These are phyloP conservation scores for Venturia effusa DNA, from an alignment of 2,329 filamentous ascomycete genomes.

Conservation along the genomic window DNA sequence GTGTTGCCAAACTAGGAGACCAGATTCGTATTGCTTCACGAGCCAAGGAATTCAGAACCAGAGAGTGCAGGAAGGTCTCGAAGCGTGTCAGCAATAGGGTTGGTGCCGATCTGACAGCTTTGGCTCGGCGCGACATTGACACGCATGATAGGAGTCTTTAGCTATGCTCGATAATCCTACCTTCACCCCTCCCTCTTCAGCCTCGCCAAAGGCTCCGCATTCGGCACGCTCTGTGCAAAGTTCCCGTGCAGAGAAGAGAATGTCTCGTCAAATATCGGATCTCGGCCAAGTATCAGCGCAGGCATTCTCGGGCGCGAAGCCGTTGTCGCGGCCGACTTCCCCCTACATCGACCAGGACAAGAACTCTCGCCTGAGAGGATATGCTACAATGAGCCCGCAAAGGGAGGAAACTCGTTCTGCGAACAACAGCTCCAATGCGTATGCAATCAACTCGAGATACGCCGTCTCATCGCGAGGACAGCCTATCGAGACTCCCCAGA, in stretches of 20 bases:
- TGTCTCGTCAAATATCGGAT: slow-evolving; percentile 36
- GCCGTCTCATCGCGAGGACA: slow-evolving; percentile 1
- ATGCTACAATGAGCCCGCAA: slow-evolving; percentile 48
- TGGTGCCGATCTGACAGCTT: slow-evolving; percentile 23
- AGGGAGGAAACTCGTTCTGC: slow-evolving; percentile 44
- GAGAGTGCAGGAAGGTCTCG: slow-evolving; percentile 37
- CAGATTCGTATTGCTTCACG: slow-evolving; percentile 64
- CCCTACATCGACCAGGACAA: slow-evolving; percentile 53
- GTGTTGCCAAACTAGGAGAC: slow-evolving; percentile 95
- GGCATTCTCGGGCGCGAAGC: slow-evolving; percentile 29
- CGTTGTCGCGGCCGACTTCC: slow-evolving; percentile 58
- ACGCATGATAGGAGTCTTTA: slow-evolving; percentile 59
- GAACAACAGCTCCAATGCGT: slow-evolving; percentile 23
- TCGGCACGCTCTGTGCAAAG: slow-evolving; percentile 37
- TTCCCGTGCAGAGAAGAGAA: slow-evolving; percentile 36
- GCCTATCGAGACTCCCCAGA: slow-evolving; percentile 47
- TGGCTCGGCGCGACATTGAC: slow-evolving; percentile 13
- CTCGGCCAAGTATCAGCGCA: slow-evolving; percentile 30
- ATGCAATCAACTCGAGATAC: slow-evolving; percentile 9
- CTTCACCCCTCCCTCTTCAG: slow-evolving; percentile 50
- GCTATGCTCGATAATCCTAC: slow-evolving; percentile 62
- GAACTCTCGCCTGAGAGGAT: slow-evolving; percentile 35
- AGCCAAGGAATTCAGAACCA: slow-evolving; percentile 38
- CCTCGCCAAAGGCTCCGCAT: slow-evolving; percentile 52
- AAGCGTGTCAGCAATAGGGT: slow-evolving; percentile 69